Conservation (phyloP, 148 eudicot species). For the Agrostemma githago region DNA sequence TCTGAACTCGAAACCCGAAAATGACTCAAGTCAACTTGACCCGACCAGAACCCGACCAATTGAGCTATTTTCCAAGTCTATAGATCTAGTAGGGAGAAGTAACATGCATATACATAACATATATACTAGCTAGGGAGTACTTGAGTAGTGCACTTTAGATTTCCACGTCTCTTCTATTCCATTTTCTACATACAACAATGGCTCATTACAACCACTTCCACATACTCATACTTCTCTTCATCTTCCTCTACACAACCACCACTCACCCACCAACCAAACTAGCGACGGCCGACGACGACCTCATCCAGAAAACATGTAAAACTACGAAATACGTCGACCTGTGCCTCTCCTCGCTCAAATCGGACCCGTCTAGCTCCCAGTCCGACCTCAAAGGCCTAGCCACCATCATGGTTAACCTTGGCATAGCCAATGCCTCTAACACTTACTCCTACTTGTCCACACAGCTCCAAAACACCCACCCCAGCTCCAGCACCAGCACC, state of each 20-base stretch:
- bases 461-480: slow-evolving; percentile 14
- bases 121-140: neutral
- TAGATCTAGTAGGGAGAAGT: no score
- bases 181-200: neutral
- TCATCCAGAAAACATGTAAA: slow-evolving; percentile 67
- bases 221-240: neutral
- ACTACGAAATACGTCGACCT: slow-evolving; percentile 59
- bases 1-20: no score
- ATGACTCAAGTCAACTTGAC: no score
- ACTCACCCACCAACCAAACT: neutral
- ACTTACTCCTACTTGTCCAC: slow-evolving; percentile 53
- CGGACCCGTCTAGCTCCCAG: slow-evolving; percentile 47
- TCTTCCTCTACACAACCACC: neutral
- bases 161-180: neutral
- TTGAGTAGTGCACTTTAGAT: no score
- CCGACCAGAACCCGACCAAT: no score
- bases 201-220: neutral
- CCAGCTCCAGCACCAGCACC: no score
- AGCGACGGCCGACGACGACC: slow-evolving; percentile 26
- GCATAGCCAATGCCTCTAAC: slow-evolving; percentile 52
- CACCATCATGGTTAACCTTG: slow-evolving; percentile 49
- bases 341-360: slow-evolving; percentile 58
- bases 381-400: slow-evolving; percentile 71
- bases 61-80: no score
- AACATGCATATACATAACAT: no score